A percentile compares a stretch with the other conserved stretches of the same genome.
These are phyloP conservation scores for Polyporus tsugae DNA, from an alignment of 1,284 basidiomycete species.

Conservation along the genomic window DNA sequence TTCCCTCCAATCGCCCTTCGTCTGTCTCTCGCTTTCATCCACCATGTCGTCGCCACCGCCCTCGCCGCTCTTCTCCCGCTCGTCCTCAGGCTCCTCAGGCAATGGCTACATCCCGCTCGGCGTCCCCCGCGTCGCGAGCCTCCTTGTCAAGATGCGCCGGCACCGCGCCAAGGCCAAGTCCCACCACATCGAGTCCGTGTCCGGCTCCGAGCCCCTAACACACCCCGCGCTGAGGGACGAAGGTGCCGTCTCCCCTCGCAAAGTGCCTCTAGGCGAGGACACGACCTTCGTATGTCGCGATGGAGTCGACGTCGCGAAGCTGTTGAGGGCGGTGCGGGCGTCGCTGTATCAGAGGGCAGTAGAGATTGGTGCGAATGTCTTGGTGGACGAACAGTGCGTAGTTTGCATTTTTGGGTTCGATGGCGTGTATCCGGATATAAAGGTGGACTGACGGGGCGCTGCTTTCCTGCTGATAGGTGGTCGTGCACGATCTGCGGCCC, in stretches of 20 bases:
- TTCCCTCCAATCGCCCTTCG: not conserved
- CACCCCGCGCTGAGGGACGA: slow-evolving; percentile 52
- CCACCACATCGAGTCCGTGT: slow-evolving; percentile 52
- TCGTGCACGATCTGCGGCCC: slow-evolving; percentile 64
- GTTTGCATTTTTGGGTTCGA: not conserved
- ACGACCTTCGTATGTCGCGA: slow-evolving; percentile 67
- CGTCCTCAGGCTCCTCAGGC: slow-evolving; percentile 37
- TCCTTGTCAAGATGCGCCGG: slow-evolving; percentile 60
- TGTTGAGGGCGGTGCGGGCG: slow-evolving; percentile 63
- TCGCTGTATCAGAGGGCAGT: slow-evolving; percentile 62
- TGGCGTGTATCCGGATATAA: slow-evolving; percentile 20
- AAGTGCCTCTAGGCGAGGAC: slow-evolving; percentile 53
- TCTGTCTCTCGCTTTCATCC: not conserved
- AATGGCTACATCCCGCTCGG: slow-evolving; percentile 40
- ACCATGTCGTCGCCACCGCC: slow-evolving; percentile 38
- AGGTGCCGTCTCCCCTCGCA: slow-evolving; percentile 44
- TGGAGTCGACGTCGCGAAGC: slow-evolving; percentile 66
- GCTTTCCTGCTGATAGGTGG: slow-evolving; percentile 55
- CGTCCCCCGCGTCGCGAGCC: slow-evolving; percentile 54
- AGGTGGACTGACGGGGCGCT: not conserved
- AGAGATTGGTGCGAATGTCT: slow-evolving; percentile 61
- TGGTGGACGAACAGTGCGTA: slow-evolving; percentile 75
- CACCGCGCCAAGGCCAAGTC: slow-evolving; percentile 31
- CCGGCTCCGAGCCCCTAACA: slow-evolving; percentile 59
- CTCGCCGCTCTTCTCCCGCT: slow-evolving; percentile 38